Conservation (phyloP, 2,329 filamentous ascomycete genomes). For the Dactylellina parvicollis region DNA sequence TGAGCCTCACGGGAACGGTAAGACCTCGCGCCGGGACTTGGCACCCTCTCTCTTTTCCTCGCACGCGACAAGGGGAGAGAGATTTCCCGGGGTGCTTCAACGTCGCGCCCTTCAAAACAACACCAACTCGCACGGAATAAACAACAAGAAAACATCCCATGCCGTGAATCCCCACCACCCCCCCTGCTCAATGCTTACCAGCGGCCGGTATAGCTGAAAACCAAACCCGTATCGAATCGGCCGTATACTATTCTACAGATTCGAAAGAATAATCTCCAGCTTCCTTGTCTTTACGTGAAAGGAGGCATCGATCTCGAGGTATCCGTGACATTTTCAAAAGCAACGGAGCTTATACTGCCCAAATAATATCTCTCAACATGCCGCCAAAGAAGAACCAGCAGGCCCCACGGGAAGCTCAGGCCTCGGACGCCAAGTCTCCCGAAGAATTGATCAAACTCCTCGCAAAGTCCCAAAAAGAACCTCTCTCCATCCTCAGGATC, state of each 20-base stretch:
- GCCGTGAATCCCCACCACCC: neutral
- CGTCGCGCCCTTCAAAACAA: slow-evolving; percentile 42
- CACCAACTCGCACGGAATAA: slow-evolving; percentile 18
- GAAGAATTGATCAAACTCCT: slow-evolving; percentile 47
- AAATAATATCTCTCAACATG: slow-evolving; percentile 22
- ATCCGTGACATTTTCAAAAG: too few species aligned
- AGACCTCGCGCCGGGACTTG: slow-evolving; percentile 1
- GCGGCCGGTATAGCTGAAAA: neutral
- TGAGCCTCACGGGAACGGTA: neutral
- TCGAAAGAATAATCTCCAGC: too few species aligned
- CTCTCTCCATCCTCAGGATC: slow-evolving; percentile 52
- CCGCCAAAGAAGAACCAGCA: slow-evolving; percentile 26
- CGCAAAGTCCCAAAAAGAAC: slow-evolving; percentile 42
- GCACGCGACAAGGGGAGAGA: too few species aligned
- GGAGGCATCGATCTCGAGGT: too few species aligned
- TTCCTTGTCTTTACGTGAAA: neutral
- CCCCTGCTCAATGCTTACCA: neutral
- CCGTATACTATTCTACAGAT: neutral
- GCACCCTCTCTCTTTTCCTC: neutral
- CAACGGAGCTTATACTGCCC: too few species aligned
- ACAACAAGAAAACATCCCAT: neutral
- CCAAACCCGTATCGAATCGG: neutral
- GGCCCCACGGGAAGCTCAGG: slow-evolving; percentile 10
- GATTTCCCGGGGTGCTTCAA: slow-evolving; percentile 8
- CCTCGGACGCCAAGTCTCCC: slow-evolving; percentile 41